These are phyloP conservation scores for Aspergillus egyptiacus DNA, from an alignment of 495 filamentous ascomycete genomes.

Conservation along the genomic window DNA sequence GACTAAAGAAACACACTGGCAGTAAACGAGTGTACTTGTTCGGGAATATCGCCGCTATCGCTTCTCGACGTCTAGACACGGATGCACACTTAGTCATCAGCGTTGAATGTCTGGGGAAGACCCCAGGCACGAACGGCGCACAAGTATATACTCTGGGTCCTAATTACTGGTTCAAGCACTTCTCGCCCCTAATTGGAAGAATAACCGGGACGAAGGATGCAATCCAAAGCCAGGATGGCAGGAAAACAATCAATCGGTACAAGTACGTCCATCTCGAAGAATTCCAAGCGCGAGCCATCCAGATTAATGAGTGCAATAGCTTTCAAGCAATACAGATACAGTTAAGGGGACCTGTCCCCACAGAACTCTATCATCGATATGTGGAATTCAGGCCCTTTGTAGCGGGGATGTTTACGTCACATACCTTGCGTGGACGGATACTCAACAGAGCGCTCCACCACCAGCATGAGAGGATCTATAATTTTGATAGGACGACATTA, in stretches of 20 bases:
- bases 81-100: slow-evolving; percentile 60
- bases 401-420: slow-evolving; percentile 75
- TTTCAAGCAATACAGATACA: slow-evolving; percentile 95
- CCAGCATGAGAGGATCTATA: slow-evolving; percentile 84
- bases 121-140: slow-evolving; percentile 62
- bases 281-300: not conserved
- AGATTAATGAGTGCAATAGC: slow-evolving; percentile 33
- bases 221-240: slow-evolving; percentile 39
- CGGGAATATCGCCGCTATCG: slow-evolving; percentile 54
- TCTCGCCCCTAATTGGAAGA: slow-evolving; percentile 82
- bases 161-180: slow-evolving; percentile 75
- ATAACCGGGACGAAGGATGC: slow-evolving; percentile 69
- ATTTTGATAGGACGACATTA: slow-evolving; percentile 67
- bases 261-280: slow-evolving; percentile 48
- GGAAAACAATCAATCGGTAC: slow-evolving; percentile 56
- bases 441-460: slow-evolving; percentile 81
- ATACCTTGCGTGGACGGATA: slow-evolving; percentile 68
- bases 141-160: slow-evolving; percentile 73
- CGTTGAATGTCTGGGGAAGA: slow-evolving; percentile 67
- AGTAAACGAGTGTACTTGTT: slow-evolving; percentile 80
- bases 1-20: slow-evolving; percentile 74
- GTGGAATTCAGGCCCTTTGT: slow-evolving; percentile 91
- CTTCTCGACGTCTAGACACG: slow-evolving; percentile 48
- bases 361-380: slow-evolving; percentile 76
- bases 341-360: slow-evolving; percentile 73